A percentile compares a stretch with the other conserved stretches of the same genome.
Conservation (phyloP, 2,329 filamentous ascomycete species). For the Domatiomyces globalis region DNA sequence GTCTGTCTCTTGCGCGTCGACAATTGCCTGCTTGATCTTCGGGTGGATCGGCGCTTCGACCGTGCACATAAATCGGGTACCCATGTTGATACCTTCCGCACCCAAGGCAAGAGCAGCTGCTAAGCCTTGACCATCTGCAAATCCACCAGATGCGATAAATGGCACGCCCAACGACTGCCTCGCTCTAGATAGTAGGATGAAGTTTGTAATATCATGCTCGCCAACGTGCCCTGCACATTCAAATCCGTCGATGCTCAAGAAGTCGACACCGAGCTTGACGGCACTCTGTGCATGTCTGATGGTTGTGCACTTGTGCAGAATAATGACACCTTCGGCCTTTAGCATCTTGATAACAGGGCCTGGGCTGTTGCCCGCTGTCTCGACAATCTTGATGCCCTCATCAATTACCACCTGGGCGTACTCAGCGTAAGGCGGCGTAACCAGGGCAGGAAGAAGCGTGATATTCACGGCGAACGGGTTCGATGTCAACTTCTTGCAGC, state of each 20-base stretch:
- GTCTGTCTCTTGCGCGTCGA: constrained; percentile 76
- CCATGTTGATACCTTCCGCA: constrained; percentile 93
- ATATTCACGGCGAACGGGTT: constrained; percentile 1
- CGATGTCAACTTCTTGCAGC: not conserved
- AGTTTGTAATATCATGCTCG: constrained; percentile 37
- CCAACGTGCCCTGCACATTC: constrained; percentile 57
- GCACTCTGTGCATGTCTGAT: constrained; percentile 1
- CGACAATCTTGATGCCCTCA: constrained; percentile 1
- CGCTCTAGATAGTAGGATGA: constrained; percentile 53
- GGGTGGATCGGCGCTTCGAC: constrained; percentile 83
- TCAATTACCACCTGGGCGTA: constrained; percentile 1
- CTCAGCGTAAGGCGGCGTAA: not conserved
- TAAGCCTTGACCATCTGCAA: constrained; percentile 81
- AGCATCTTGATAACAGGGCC: not conserved
- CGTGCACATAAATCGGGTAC: constrained; percentile 91
- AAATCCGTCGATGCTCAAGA: not conserved
- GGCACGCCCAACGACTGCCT: constrained; percentile 71
- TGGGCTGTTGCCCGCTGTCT: not conserved
- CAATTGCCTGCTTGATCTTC: constrained; percentile 86
- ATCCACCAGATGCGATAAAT: constrained; percentile 88
- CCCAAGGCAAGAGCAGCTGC: constrained; percentile 79
- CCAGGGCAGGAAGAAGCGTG: not conserved
- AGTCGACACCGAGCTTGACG: constrained; percentile 1
- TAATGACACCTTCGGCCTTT: not conserved
- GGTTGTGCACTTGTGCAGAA: constrained; percentile 1